Percentiles rank a stretch among this genome's conserved stretches.
Evolutionary conservation across 495 filamentous ascomycete genomes (phyloP).

Genomic region (Penicillium subrubescens): DNA sequence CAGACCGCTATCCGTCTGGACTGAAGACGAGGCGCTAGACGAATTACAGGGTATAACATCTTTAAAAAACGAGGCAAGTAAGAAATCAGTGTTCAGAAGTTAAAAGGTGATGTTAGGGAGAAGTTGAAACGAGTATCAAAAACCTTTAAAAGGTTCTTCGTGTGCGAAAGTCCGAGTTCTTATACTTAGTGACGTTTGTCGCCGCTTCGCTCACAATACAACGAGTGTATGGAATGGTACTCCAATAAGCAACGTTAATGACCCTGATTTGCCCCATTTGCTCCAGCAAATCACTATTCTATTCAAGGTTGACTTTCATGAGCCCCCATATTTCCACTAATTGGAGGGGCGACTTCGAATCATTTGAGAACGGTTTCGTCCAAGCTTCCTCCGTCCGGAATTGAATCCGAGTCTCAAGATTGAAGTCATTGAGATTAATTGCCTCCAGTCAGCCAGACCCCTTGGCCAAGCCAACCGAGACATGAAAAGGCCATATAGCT

Average conservation of each 20-base stretch:
- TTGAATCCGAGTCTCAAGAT: background rate
- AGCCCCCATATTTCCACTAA: background rate
- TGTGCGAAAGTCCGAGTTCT: background rate
- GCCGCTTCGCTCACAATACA: slow-evolving; percentile 2
- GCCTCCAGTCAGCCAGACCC: background rate
- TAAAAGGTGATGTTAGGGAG: background rate
- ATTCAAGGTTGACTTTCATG: background rate
- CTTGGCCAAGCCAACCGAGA: background rate
- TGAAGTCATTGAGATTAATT: background rate
- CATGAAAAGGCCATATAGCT: background rate
- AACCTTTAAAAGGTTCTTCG: background rate
- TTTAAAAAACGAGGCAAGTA: background rate
- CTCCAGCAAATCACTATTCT: background rate
- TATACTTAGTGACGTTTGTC: background rate
- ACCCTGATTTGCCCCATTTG: background rate
- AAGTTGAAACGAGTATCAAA: background rate
- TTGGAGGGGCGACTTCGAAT: background rate
- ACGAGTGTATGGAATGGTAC: background rate
- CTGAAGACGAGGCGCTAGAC: slow-evolving; percentile 6
- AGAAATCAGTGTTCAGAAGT: background rate
- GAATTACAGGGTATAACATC: slow-evolving; percentile 10
- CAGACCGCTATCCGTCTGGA: slow-evolving; percentile 5
- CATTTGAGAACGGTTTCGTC: background rate
- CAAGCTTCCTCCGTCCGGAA: background rate
- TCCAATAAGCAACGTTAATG: background rate